A percentile compares a stretch with the other conserved stretches of the same genome.
Conservation (phyloP, 73 alveolate species). For the Paramecium bursaria region DNA sequence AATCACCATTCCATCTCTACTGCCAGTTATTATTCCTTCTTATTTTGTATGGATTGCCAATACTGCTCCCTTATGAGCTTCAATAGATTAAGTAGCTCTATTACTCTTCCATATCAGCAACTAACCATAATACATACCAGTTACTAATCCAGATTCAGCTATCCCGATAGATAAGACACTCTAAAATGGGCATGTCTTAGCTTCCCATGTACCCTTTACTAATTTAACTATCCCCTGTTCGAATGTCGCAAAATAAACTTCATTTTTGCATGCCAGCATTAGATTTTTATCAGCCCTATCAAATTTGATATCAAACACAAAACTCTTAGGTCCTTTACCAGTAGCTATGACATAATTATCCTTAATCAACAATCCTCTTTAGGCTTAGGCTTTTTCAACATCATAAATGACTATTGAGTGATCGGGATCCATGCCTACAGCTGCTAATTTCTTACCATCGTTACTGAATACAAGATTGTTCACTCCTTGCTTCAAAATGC, state of each 20-base stretch:
- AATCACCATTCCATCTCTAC: constrained; percentile 91
- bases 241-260: constrained; percentile 83
- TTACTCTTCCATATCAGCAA: constrained; percentile 86
- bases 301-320: constrained; percentile 86
- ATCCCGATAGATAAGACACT: constrained; percentile 88
- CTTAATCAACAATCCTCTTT: constrained; percentile 63
- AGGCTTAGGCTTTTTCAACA: constrained; percentile 79
- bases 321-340: constrained; percentile 92
- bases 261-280: constrained; percentile 90
- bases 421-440: constrained; percentile 93
- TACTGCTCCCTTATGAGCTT: constrained; percentile 85
- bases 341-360: constrained; percentile 74
- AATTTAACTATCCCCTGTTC: constrained; percentile 78
- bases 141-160: constrained; percentile 82
- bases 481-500: constrained; percentile 88
- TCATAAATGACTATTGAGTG: constrained; percentile 93
- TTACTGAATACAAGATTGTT: constrained; percentile 88
- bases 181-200: constrained; percentile 76
- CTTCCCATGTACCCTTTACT: constrained; percentile 92
- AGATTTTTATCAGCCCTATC: constrained; percentile 77
- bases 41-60: constrained; percentile 52
- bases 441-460: constrained; percentile 92
- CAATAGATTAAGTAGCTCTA: constrained; percentile 71
- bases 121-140: constrained; percentile 91
- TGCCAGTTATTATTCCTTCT: constrained; percentile 93